Evolutionary conservation across 345 rosid species (phyloP).

Genomic region (Zanthoxylum bungeanum): DNA sequence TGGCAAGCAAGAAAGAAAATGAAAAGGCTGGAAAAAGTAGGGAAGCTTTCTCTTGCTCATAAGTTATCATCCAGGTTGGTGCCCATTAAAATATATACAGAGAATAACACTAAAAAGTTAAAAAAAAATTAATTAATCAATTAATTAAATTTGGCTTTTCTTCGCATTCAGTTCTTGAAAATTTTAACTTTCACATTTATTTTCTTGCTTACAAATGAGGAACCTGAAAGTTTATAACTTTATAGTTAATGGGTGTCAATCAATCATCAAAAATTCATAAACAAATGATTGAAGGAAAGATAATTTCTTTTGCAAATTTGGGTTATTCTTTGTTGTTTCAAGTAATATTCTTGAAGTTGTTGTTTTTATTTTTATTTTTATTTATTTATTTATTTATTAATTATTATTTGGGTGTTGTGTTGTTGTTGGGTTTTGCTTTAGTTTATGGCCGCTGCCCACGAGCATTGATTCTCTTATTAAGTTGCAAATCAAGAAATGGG

Average conservation of each 20-base stretch:
- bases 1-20: constrained; percentile 37
- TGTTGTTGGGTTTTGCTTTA: constrained; percentile 27
- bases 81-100: background rate
- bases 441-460: constrained; percentile 42
- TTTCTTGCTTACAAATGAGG: constrained; percentile 7
- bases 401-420: no score
- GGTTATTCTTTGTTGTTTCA: constrained; percentile 56
- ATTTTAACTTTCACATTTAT: background rate
- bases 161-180: background rate
- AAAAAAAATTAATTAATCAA: no score
- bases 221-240: constrained; percentile 27
- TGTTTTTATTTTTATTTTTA: background rate
- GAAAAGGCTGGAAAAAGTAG: constrained; percentile 34
- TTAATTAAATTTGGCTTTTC: no score
- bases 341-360: constrained; percentile 44
- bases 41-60: constrained; percentile 38
- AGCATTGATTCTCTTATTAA: constrained; percentile 65
- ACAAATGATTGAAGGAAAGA: constrained; percentile 51
- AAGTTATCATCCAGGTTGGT: constrained; percentile 37
- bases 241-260: constrained; percentile 55
- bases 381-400: constrained; percentile 10
- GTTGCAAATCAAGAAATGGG: constrained; percentile 33
- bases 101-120: background rate
- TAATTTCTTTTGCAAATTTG: constrained; percentile 36
- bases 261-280: constrained; percentile 57